Evolutionary conservation across 2,329 filamentous ascomycete species (phyloP).

Genomic region (Apiospora koreana): DNA sequence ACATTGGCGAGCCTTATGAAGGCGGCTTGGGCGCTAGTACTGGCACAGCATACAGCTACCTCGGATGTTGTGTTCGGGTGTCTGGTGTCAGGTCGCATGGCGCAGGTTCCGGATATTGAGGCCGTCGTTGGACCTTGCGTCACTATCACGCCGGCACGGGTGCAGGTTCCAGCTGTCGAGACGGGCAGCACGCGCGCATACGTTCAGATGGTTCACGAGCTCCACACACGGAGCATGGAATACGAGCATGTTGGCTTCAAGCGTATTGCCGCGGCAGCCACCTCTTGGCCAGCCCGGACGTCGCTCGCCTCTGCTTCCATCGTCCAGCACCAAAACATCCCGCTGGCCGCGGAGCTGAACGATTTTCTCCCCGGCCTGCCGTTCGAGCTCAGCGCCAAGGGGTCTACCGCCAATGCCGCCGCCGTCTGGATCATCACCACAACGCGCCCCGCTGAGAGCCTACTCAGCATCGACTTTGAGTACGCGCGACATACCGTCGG

Average conservation of each 20-base stretch:
- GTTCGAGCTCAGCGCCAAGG: not conserved
- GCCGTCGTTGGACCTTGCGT: not conserved
- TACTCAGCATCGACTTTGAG: not conserved
- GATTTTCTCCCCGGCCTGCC: not conserved
- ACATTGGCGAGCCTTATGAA: constrained; percentile 39
- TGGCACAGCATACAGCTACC: constrained; percentile 37
- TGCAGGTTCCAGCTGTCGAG: no score
- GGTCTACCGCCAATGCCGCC: not conserved
- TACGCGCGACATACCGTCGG: not conserved
- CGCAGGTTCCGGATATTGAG: not conserved
- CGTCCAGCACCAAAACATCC: constrained; percentile 1
- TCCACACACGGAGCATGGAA: not conserved
- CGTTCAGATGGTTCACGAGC: not conserved
- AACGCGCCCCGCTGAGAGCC: not conserved
- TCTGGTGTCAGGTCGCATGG: constrained; percentile 40
- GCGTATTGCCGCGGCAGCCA: not conserved
- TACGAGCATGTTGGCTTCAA: not conserved
- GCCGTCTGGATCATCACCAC: constrained; percentile 3
- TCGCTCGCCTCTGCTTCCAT: not conserved
- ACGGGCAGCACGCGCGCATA: not conserved
- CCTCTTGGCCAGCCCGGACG: not conserved
- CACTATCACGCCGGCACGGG: not conserved
- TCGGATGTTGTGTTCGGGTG: constrained; percentile 41
- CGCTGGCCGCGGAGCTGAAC: not conserved
- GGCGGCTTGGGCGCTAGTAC: constrained; percentile 43